Base-by-base conservation (phyloP, 805 yeast genomes). In the Peterozyma toletana region DNA sequence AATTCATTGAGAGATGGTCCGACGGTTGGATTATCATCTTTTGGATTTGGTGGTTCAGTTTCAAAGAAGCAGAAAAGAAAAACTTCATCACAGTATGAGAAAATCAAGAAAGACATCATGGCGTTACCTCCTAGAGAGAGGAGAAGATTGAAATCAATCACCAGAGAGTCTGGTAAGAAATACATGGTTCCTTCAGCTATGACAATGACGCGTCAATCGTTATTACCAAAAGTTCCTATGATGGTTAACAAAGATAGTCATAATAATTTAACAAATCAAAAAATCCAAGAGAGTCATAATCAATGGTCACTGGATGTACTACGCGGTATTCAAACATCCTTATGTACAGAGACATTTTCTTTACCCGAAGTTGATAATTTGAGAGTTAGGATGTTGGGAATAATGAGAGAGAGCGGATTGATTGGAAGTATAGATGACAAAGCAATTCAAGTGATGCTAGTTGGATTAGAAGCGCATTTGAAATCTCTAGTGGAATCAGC, bases 241-340 rank as follows among this genome's bases (percentile, higher is more conserved):
- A 80, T 76, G 35, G 75, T 73, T 44, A 77, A 69, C 9, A 31
- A 33, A 11, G 27, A 37, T 10, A 34, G 33, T 31, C 30, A 41
- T 18, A 15, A 21, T 16, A 37, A n/a, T 9, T 13, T n/a, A 30
- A 30, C 14, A 11, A 18, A 38, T 30, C 16, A 11, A 15, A 31
- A 33, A 11, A 31, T 31, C 3, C 30, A 11, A 31, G 34, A 59
- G 43, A 77, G 76, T 51, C 74, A 86, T 31, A 74, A 80, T 30
- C 83, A 83, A 52, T 89, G 96, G 91, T 87, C 95, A 17, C 96
- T 90, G 60, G 98, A 93, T 57, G 86, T 93, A 14, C 74, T 83
- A 43, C 89, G 83, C 55, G 95, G 93, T 3, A 75, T 87, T 44
- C 88, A 86, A 52, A 77, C 93, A 1, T 91, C 93, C 4, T 68